Evolutionary conservation across 2,329 filamentous ascomycete species (phyloP), one percentile per base, ranked within the genome.

Genomic region (Verticillium klebahnii): DNA sequence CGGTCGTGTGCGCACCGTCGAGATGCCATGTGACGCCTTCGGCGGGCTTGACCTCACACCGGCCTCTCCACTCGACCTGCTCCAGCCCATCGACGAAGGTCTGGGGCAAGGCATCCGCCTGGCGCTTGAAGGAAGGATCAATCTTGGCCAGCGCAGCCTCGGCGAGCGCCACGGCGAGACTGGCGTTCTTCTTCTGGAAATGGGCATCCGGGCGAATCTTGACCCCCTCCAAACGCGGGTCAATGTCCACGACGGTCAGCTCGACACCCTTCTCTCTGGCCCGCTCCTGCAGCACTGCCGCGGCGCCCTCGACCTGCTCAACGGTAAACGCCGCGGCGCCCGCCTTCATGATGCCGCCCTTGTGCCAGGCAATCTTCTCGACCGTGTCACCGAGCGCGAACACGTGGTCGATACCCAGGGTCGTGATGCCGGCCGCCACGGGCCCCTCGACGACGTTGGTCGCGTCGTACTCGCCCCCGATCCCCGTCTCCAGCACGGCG

Each of bases 1-100:
- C 94, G 3, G 90, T 82, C 0, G 94, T 99, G 75, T 99, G 95
- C 2, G 93, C 95, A 9, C 95, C 93, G 71, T 99, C 95, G 23
- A 99, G 85, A 70, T 93, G 90, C 93, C 94, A 99, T 17, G 81
- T 82, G 5, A 96, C 78, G 2, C 71, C 70, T 2, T 78, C 80
- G 64, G 86, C 83, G 3, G 74, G 67, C 68, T 83, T 85, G 50
- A 82, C 77, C 66, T 89, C 85, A 71, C 93, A 97, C 56, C 95
- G 84, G 4, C 94, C 95, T 50, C 92, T 85, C 78, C 93, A 90
- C 2, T 87, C 85, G 2, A 92, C 89, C 67, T 85, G 77, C 71
- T 94, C 88, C 1, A 99, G 78, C 0, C 93, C 95, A 15, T 84
- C 80, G 29, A 87, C 77, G 70, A 97, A 91, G 66, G 88, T 83